Conservation (phyloP, 352 stramenopile genomes). For the Phytophthora pini region DNA sequence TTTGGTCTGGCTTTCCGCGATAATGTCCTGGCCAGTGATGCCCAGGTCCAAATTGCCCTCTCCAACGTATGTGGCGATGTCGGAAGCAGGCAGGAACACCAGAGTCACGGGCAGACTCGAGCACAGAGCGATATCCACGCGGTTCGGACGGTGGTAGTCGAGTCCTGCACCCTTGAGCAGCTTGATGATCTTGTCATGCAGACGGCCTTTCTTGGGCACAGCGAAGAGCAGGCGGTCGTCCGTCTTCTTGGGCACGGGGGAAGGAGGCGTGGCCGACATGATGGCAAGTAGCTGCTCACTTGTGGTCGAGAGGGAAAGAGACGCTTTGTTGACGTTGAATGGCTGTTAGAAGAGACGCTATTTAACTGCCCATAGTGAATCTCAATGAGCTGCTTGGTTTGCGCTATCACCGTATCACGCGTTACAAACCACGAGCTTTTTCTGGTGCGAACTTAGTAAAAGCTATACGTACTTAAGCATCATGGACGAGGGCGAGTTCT, state of each 20-base stretch:
- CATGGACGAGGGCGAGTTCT: conserved; percentile 83
- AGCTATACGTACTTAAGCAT: neutral
- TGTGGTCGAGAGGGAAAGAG: conserved; percentile 13
- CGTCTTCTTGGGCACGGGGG: conserved; percentile 26
- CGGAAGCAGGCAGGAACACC: conserved; percentile 96
- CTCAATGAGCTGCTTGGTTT: conserved; percentile 9
- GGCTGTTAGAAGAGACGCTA: neutral
- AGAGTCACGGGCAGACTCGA: conserved; percentile 95
- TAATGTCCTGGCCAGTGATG: conserved; percentile 97
- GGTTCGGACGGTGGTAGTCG: conserved; percentile 93
- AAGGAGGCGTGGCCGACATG: conserved; percentile 19
- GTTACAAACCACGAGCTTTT: conserved; percentile 6
- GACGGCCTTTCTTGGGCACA: conserved; percentile 98
- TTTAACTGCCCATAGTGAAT: conserved; percentile 8
- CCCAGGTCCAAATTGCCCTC: conserved; percentile 98
- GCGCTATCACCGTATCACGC: neutral
- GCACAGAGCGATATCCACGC: conserved; percentile 94
- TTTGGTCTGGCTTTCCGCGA: conserved; percentile 91
- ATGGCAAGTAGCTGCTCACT: neutral
- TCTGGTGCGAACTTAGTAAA: conserved; percentile 1
- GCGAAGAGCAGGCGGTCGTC: conserved; percentile 91
- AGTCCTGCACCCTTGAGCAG: conserved; percentile 96
- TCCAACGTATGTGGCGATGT: conserved; percentile 98
- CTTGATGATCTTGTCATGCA: conserved; percentile 96
- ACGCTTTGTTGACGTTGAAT: conserved; percentile 11